Conservation (phyloP, 1,139 yeast species). For the Pichia inconspicua region DNA sequence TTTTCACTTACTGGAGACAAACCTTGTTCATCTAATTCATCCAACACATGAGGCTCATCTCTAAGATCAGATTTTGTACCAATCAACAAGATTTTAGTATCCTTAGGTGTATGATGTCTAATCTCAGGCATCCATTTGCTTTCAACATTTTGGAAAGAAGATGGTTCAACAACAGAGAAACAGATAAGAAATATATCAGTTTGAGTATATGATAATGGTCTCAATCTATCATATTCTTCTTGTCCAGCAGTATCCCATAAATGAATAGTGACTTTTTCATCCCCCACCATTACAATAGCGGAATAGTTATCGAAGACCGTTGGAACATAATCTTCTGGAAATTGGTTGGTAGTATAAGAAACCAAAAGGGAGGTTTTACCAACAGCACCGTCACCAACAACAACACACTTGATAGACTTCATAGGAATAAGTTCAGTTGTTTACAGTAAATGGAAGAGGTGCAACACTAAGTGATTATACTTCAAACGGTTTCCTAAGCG, state of each 20-base stretch:
- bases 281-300: constrained; percentile 78
- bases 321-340: constrained; percentile 93
- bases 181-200: constrained; percentile 85
- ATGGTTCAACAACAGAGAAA: constrained; percentile 78
- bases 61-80: constrained; percentile 86
- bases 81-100: constrained; percentile 65
- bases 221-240: constrained; percentile 81
- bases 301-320: constrained; percentile 81
- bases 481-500: neutral
- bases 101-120: constrained; percentile 73
- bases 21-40: constrained; percentile 58
- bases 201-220: constrained; percentile 90
- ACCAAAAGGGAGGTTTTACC: constrained; percentile 88
- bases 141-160: constrained; percentile 70
- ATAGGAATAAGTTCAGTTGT: constrained; percentile 22
- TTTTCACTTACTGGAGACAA: constrained; percentile 52
- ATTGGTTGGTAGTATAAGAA: constrained; percentile 86
- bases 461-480: neutral
- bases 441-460: neutral
- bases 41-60: constrained; percentile 71
- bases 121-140: constrained; percentile 83
- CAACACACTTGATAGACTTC: constrained; percentile 93
- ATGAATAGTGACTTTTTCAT: constrained; percentile 73
- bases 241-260: constrained; percentile 99
- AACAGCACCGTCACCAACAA: constrained; percentile 96